Percentiles rank a stretch among this genome's conserved stretches.
Evolutionary conservation across 306 rosid species (phyloP).

Genomic region (Medicago arabica): DNA sequence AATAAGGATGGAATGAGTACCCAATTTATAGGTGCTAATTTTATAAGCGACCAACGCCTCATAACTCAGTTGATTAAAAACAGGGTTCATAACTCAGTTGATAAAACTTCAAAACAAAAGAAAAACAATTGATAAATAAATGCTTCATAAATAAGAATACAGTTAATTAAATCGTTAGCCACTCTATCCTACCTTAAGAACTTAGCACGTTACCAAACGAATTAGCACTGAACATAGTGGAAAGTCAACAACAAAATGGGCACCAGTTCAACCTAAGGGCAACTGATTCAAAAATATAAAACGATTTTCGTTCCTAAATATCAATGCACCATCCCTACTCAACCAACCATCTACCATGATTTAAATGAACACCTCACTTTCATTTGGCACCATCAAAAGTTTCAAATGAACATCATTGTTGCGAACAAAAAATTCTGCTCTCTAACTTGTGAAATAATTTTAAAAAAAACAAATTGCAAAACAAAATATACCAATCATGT

Average conservation of each 20-base stretch:
- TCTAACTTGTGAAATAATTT: slow-evolving; percentile 46
- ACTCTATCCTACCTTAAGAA: too few relatives aligned
- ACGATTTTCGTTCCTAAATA: background rate
- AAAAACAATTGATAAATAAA: too few relatives aligned
- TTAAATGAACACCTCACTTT: slow-evolving; percentile 48
- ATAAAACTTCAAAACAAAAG: too few relatives aligned
- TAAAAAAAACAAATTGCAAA: slow-evolving; percentile 43
- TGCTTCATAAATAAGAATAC: too few relatives aligned
- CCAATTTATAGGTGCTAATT: too few relatives aligned
- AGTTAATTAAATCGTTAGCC: too few relatives aligned
- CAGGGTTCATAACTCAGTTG: too few relatives aligned
- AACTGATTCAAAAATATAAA: background rate
- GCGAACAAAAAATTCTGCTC: slow-evolving; percentile 47
- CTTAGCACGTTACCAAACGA: background rate
- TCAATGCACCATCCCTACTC: slow-evolving; percentile 6
- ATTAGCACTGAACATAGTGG: background rate
- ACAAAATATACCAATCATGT: slow-evolving; percentile 59
- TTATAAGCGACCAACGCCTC: too few relatives aligned
- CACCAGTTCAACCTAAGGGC: background rate
- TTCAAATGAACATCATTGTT: slow-evolving; percentile 42
- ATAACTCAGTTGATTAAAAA: too few relatives aligned
- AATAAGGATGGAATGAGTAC: too few relatives aligned
- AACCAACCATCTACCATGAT: slow-evolving; percentile 12
- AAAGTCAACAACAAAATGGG: background rate
- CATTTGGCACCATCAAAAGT: slow-evolving; percentile 38